Conservation (phyloP, 129 eudicot genomes). For the Oenanthe sinensis region DNA sequence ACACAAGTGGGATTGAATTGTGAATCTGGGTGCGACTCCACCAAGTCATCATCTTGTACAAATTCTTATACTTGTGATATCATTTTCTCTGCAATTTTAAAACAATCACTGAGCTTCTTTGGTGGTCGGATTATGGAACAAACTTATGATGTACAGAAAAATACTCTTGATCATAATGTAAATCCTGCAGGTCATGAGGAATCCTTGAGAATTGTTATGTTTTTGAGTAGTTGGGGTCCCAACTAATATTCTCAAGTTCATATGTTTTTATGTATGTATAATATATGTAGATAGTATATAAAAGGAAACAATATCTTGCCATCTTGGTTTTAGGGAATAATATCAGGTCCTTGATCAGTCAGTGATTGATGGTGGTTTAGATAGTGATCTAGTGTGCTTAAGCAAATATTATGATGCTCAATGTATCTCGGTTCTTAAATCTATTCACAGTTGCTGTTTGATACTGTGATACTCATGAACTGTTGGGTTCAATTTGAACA, state of each 20-base stretch:
- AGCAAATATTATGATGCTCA: too few relatives aligned
- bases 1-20: neutral
- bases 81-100: neutral
- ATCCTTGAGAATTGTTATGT: neutral
- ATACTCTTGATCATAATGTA: neutral
- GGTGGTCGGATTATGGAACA: neutral
- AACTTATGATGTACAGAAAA: neutral
- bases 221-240: constrained; percentile 1
- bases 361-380: too few relatives aligned
- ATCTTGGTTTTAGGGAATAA: too few relatives aligned
- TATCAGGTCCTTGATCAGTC: too few relatives aligned
- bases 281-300: neutral
- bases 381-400: too few relatives aligned
- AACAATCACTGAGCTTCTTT: neutral
- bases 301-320: too few relatives aligned
- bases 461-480: too few relatives aligned
- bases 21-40: neutral
- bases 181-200: neutral
- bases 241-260: neutral
- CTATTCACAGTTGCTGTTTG: too few relatives aligned
- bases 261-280: too few relatives aligned
- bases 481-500: too few relatives aligned
- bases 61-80: neutral
- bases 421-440: too few relatives aligned
- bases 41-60: neutral